Percentiles rank a stretch among this genome's conserved stretches.
These are phyloP conservation scores for Heterobasidion irregulare DNA, from an alignment of 1,284 basidiomycete species.

Conservation along the genomic window DNA sequence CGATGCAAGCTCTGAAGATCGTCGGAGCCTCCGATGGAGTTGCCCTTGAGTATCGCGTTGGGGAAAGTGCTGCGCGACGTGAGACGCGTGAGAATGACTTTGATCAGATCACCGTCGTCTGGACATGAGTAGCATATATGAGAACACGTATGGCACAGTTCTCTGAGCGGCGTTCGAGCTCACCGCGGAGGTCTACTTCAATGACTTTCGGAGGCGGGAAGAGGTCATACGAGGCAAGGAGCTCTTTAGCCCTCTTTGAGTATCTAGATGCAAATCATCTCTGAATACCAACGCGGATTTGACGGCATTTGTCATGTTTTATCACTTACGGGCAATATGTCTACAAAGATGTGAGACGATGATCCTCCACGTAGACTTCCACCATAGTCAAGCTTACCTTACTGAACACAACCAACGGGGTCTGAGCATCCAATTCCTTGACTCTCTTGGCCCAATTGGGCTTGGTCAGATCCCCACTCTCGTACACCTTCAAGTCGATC, in stretches of 20 bases:
- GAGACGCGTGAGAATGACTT: slow-evolving; percentile 55
- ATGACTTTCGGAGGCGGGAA: slow-evolving; percentile 61
- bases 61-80: slow-evolving; percentile 68
- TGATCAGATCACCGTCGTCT: slow-evolving; percentile 59
- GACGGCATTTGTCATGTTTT: not conserved
- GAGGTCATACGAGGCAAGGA: slow-evolving; percentile 60
- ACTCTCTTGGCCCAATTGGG: slow-evolving; percentile 41
- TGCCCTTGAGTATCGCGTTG: slow-evolving; percentile 60
- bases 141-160: not conserved
- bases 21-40: slow-evolving; percentile 68
- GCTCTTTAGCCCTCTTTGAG: slow-evolving; percentile 60
- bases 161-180: slow-evolving; percentile 8
- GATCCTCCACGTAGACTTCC: not conserved
- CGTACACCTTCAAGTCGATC: slow-evolving; percentile 44
- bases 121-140: slow-evolving; percentile 23
- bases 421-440: slow-evolving; percentile 34
- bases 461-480: slow-evolving; percentile 17
- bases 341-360: slow-evolving; percentile 22
- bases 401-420: slow-evolving; percentile 74
- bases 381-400: slow-evolving; percentile 40
- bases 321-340: slow-evolving; percentile 63
- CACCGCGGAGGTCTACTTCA: slow-evolving; percentile 69
- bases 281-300: not conserved
- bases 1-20: slow-evolving; percentile 45
- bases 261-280: slow-evolving; percentile 20